Evolutionary conservation across 2,329 filamentous ascomycete species (phyloP).

Genomic region (Trichoderma lentiforme): DNA sequence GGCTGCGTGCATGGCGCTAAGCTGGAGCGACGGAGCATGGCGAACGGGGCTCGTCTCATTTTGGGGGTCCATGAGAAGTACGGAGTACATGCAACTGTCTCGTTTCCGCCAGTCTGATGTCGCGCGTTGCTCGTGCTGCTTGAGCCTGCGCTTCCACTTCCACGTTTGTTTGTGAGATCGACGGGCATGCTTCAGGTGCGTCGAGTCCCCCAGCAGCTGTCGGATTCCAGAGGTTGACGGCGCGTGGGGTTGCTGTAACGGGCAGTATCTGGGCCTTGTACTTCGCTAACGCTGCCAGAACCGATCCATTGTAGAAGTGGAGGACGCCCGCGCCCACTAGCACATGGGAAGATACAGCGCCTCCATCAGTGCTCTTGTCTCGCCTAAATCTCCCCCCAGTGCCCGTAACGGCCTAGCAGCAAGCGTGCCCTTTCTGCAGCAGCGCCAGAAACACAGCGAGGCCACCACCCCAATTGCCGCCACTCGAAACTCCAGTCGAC

Average conservation of each 20-base stretch:
- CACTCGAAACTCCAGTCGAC: slow-evolving; percentile 12
- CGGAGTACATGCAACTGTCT: neutral
- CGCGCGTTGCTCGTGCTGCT: neutral
- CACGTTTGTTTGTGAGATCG: neutral
- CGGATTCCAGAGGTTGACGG: neutral
- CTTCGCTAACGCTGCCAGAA: neutral
- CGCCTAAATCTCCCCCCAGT: slow-evolving; percentile 14
- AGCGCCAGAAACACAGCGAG: slow-evolving; percentile 1
- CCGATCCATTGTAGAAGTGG: neutral
- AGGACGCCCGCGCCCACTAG: neutral
- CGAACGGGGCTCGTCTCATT: neutral
- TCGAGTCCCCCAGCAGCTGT: neutral
- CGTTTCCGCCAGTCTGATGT: neutral
- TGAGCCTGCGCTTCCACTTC: neutral
- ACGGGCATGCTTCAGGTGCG: neutral
- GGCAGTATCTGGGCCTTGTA: neutral
- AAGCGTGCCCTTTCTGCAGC: slow-evolving; percentile 14
- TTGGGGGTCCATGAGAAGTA: neutral
- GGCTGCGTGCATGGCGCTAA: slow-evolving; percentile 4
- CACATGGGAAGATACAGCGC: neutral
- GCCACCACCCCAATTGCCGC: slow-evolving; percentile 6
- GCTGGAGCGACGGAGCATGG: neutral
- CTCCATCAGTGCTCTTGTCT: neutral
- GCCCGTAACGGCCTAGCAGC: slow-evolving; percentile 9
- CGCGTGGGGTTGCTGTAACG: neutral